Conservation (phyloP, 2,329 filamentous ascomycete genomes). For the Botrytis galanthina region DNA sequence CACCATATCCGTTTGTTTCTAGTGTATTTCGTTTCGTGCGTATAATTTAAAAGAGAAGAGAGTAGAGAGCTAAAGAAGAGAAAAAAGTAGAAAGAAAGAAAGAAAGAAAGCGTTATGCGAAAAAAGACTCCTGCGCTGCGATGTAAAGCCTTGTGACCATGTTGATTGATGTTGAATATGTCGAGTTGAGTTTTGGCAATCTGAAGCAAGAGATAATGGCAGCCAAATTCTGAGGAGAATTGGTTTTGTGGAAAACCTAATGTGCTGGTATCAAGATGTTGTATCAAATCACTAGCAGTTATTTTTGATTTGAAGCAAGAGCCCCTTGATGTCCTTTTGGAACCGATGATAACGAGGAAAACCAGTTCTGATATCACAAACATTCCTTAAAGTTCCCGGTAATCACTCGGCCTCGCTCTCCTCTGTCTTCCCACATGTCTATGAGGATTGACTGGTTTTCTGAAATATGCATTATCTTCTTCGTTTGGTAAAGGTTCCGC, state of each 20-base stretch:
- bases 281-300: not conserved
- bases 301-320: too few relatives aligned
- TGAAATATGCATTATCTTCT: conserved; percentile 90
- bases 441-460: conserved; percentile 93
- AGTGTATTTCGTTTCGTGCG: conserved; percentile 12
- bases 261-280: not conserved
- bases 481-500: conserved; percentile 56
- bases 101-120: not conserved
- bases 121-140: too few relatives aligned
- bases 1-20: not conserved
- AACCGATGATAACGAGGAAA: not conserved
- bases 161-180: not conserved
- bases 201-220: not conserved
- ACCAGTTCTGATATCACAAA: not conserved
- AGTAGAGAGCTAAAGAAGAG: not conserved
- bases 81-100: not conserved
- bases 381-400: conserved; percentile 55
- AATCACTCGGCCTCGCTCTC: conserved; percentile 83
- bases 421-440: conserved; percentile 80
- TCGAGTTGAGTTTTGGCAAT: not conserved
- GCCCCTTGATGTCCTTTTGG: not conserved
- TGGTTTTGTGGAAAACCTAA: not conserved
- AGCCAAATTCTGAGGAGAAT: not conserved
- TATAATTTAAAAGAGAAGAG: not conserved
- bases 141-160: not conserved